Conservation (phyloP, 805 yeast species). For the Yamadazyma takamatsuzukensis region DNA sequence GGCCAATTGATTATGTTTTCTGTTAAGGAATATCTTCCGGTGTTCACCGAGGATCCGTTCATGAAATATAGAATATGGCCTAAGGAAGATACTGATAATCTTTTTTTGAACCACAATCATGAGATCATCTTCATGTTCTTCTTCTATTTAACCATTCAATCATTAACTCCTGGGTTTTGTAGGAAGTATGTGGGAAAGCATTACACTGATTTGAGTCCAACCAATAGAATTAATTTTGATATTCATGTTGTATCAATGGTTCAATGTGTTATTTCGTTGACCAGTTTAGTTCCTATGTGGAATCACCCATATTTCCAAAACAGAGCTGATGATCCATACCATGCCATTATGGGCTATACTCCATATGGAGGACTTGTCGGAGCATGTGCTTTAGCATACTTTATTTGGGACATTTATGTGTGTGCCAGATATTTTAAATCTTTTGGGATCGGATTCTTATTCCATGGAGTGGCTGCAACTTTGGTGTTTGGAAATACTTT, state of each 20-base stretch:
- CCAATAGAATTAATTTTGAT: conserved; percentile 71
- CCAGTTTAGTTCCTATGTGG: conserved; percentile 61
- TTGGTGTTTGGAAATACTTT: conserved; percentile 64
- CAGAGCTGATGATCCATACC: conserved; percentile 37
- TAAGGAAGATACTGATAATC: conserved; percentile 34
- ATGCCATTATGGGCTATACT: conserved; percentile 56
- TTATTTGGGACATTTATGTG: conserved; percentile 81
- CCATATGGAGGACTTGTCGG: conserved; percentile 75
- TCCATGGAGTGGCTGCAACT: conserved; percentile 82
- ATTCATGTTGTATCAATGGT: conserved; percentile 87
- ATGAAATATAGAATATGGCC: conserved; percentile 46
- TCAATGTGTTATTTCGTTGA: conserved; percentile 68
- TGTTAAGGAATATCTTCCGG: too few relatives aligned
- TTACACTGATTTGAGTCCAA: conserved; percentile 46
- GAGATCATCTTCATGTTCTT: conserved; percentile 61
- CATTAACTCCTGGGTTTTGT: conserved; percentile 50
- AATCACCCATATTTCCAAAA: conserved; percentile 46
- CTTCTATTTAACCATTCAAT: conserved; percentile 57
- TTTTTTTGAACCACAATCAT: conserved; percentile 61
- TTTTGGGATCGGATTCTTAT: conserved; percentile 77
- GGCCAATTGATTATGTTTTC: too few relatives aligned
- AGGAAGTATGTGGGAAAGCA: conserved; percentile 46
- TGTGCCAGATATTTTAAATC: conserved; percentile 60
- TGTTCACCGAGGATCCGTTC: conserved; percentile 39
- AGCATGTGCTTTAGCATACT: conserved; percentile 78